Evolutionary conservation across 2,329 filamentous ascomycete species (phyloP).

Genomic region (Apiospora hydei): DNA sequence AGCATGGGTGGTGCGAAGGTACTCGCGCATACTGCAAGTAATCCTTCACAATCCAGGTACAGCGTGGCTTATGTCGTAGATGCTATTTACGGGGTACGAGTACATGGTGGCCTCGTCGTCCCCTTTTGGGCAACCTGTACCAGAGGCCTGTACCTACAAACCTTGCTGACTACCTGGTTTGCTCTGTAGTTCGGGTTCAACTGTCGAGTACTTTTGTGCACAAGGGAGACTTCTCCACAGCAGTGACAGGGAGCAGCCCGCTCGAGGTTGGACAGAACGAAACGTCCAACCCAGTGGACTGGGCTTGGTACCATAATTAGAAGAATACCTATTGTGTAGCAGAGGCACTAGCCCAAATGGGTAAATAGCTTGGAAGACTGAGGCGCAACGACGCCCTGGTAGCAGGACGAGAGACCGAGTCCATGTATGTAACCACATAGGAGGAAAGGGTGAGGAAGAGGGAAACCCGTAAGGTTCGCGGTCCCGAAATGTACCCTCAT

Average conservation of each 20-base stretch:
- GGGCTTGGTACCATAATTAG: slow-evolving; percentile 14
- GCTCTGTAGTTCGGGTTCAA: not conserved
- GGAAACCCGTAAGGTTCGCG: not conserved
- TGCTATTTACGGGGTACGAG: slow-evolving; percentile 18
- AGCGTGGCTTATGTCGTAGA: slow-evolving; percentile 17
- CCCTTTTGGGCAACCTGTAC: slow-evolving; percentile 9
- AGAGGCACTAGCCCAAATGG: slow-evolving; percentile 4
- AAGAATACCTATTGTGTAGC: not conserved
- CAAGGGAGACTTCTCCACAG: not conserved
- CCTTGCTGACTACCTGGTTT: slow-evolving; percentile 3
- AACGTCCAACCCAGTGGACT: slow-evolving; percentile 9
- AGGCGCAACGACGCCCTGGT: not conserved
- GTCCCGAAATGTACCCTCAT: not conserved
- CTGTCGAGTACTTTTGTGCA: slow-evolving; percentile 13
- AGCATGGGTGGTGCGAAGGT: slow-evolving; percentile 8
- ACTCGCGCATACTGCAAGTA: slow-evolving; percentile 6
- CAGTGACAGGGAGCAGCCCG: slow-evolving; percentile 3
- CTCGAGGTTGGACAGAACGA: slow-evolving; percentile 10
- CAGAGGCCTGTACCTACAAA: not conserved
- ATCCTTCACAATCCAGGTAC: slow-evolving; percentile 12
- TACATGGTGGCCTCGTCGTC: slow-evolving; percentile 13
- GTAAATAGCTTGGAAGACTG: not conserved
- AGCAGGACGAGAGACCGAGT: slow-evolving; percentile 9
- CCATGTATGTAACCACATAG: not conserved
- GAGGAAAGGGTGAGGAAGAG: not conserved